These are phyloP conservation scores for Triadica sebifera DNA, from an alignment of 345 rosid genomes.

Conservation along the genomic window DNA sequence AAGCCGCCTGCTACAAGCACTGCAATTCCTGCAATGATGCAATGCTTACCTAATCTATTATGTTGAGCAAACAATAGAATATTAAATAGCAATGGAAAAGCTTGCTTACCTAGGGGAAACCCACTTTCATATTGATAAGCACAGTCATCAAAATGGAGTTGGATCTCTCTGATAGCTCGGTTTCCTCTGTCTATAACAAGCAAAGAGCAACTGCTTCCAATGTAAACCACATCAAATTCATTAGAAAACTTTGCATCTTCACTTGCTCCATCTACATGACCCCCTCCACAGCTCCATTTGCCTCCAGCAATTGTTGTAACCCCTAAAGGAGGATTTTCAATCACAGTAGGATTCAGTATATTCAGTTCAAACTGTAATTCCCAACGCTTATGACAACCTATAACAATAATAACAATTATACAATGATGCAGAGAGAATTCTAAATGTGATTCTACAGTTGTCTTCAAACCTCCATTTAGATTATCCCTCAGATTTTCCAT, in stretches of 20 bases:
- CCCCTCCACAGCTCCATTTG: slow-evolving; percentile 66
- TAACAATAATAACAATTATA: not conserved
- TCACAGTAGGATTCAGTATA: slow-evolving; percentile 11
- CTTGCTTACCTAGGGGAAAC: slow-evolving; percentile 75
- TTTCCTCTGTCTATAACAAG: slow-evolving; percentile 96
- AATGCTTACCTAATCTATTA: slow-evolving; percentile 14
- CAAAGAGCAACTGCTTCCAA: slow-evolving; percentile 96
- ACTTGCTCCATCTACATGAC: slow-evolving; percentile 96
- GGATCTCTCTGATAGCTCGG: slow-evolving; percentile 91
- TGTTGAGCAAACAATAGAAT: not conserved
- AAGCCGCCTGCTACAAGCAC: slow-evolving; percentile 96
- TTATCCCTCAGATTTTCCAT: not conserved
- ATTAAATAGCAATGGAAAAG: not conserved
- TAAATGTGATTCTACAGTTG: not conserved
- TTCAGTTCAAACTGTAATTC: slow-evolving; percentile 10
- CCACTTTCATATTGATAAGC: slow-evolving; percentile 95
- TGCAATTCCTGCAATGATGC: slow-evolving; percentile 63
- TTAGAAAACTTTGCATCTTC: slow-evolving; percentile 95
- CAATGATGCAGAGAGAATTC: slow-evolving; percentile 1
- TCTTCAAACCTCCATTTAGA: not conserved
- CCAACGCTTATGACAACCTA: not conserved
- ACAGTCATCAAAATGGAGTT: slow-evolving; percentile 96
- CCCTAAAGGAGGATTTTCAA: slow-evolving; percentile 45
- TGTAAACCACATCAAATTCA: slow-evolving; percentile 92
- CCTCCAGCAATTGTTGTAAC: slow-evolving; percentile 99